Evolutionary conservation across 257 asterid genomes (phyloP).

Genomic region (Gentiana straminea): DNA sequence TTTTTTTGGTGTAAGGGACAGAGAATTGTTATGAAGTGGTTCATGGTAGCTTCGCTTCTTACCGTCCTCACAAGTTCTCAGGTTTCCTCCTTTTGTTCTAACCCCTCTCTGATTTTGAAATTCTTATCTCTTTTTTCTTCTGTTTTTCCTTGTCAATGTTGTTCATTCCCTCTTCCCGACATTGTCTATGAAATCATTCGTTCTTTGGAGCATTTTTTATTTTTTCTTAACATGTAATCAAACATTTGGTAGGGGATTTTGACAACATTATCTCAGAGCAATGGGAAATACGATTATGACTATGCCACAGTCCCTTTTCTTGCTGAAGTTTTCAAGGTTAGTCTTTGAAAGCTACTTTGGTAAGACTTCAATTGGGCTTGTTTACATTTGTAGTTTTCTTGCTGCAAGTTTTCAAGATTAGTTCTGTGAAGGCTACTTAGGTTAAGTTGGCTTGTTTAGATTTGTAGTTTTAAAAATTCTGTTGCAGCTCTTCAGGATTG

Average conservation of each 20-base stretch:
- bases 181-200: neutral
- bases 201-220: slow-evolving; percentile 10
- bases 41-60: slow-evolving; percentile 81
- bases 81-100: slow-evolving; percentile 50
- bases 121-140: slow-evolving; percentile 7
- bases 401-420: too few relatives aligned
- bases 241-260: slow-evolving; percentile 58
- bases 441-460: too few relatives aligned
- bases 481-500: too few relatives aligned
- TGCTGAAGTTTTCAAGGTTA: slow-evolving; percentile 93
- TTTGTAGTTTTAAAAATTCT: too few relatives aligned
- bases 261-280: slow-evolving; percentile 83
- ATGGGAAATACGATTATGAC: slow-evolving; percentile 81
- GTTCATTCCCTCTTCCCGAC: neutral
- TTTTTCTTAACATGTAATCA: slow-evolving; percentile 5
- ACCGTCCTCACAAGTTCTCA: slow-evolving; percentile 95
- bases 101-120: slow-evolving; percentile 67
- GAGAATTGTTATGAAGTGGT: slow-evolving; percentile 61
- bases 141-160: neutral
- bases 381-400: too few relatives aligned
- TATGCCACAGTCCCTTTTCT: slow-evolving; percentile 97
- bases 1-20: too few relatives aligned
- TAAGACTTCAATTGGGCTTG: too few relatives aligned
- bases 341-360: neutral
- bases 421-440: too few relatives aligned